phyloP scores from a whole-genome alignment of 805 yeast genomes.

The Priceomyces fermenticarens region DNA sequence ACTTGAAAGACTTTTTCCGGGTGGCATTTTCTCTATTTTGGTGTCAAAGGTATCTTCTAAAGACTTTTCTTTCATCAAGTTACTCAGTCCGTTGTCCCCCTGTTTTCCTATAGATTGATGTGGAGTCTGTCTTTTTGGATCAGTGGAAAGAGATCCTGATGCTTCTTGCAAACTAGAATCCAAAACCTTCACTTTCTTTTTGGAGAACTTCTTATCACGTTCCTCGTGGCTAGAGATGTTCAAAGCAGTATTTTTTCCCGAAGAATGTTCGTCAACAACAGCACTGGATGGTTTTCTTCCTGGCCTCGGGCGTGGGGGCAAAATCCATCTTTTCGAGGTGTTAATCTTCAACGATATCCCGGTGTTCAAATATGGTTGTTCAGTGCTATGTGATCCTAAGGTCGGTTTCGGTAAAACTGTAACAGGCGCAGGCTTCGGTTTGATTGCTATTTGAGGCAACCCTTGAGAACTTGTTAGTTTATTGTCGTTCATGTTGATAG shows the following conservation, averaged over 20 bases:
- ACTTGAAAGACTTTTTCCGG: background rate
- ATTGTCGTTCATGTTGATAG: too few relatives aligned
- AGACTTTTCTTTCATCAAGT: background rate
- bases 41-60: background rate
- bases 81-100: background rate
- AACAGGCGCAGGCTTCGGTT: slow-evolving; percentile 28
- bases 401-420: slow-evolving; percentile 27
- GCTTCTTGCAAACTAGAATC: slow-evolving; percentile 1
- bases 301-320: slow-evolving; percentile 41
- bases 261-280: slow-evolving; percentile 3
- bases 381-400: slow-evolving; percentile 16
- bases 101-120: slow-evolving; percentile 7
- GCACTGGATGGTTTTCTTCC: slow-evolving; percentile 34
- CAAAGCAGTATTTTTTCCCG: slow-evolving; percentile 1
- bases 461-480: too few relatives aligned
- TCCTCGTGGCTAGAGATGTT: background rate
- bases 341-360: slow-evolving; percentile 27
- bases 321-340: slow-evolving; percentile 38
- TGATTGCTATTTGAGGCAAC: slow-evolving; percentile 26
- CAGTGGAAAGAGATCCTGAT: background rate
- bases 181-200: slow-evolving; percentile 10
- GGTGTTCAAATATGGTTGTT: slow-evolving; percentile 12
- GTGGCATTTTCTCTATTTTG: background rate
- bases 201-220: slow-evolving; percentile 6
- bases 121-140: slow-evolving; percentile 3